phyloP scores from a whole-genome alignment of 2,329 filamentous ascomycete genomes.

The Cladosporium oxysporum region DNA sequence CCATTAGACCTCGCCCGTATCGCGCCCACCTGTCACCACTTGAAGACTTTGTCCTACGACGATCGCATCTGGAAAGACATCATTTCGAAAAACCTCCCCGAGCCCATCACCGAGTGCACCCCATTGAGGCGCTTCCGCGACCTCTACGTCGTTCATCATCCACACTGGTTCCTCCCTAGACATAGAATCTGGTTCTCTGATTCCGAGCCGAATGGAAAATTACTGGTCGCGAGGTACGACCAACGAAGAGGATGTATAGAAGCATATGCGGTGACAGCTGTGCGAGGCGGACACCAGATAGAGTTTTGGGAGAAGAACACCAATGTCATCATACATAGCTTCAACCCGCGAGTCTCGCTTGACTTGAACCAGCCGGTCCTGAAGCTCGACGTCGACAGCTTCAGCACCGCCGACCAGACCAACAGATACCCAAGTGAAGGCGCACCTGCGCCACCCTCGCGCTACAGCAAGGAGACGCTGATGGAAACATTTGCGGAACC shows the following conservation, averaged over 20 bases:
- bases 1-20: conserved; percentile 64
- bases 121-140: conserved; percentile 67
- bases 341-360: conserved; percentile 68
- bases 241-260: conserved; percentile 73
- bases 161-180: conserved; percentile 79
- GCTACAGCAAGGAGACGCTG: conserved; percentile 53
- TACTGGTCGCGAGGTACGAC: conserved; percentile 78
- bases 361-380: conserved; percentile 73
- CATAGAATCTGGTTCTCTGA: conserved; percentile 87
- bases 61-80: conserved; percentile 73
- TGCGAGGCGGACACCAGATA: conserved; percentile 56
- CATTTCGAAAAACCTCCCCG: conserved; percentile 68
- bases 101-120: conserved; percentile 54
- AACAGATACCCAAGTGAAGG: conserved; percentile 26
- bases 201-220: conserved; percentile 68
- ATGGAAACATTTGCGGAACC: conserved; percentile 48
- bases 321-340: conserved; percentile 69
- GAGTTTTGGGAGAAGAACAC: conserved; percentile 66
- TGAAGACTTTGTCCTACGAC: conserved; percentile 60
- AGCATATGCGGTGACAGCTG: conserved; percentile 73
- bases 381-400: conserved; percentile 41
- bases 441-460: conserved; percentile 26
- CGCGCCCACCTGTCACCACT: conserved; percentile 61
- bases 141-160: conserved; percentile 73
- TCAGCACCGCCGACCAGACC: conserved; percentile 25